phyloP scores from a whole-genome alignment of 2,329 filamentous ascomycete genomes.

The Nannizzia gypsea region DNA sequence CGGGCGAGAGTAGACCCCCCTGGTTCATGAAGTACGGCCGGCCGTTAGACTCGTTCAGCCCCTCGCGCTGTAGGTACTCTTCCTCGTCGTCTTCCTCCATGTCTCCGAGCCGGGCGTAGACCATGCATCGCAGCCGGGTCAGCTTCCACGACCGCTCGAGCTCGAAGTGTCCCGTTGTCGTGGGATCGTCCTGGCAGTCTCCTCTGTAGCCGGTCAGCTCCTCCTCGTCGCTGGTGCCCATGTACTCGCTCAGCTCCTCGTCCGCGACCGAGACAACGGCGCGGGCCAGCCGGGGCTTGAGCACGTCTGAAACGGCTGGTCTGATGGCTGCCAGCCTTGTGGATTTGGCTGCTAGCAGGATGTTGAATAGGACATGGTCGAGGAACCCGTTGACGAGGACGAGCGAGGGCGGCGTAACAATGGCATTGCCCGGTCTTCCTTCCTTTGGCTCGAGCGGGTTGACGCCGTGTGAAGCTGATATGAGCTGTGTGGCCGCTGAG shows the following conservation, averaged over 20 bases:
- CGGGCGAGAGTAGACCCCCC: slow-evolving; percentile 64
- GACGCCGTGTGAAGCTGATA: slow-evolving; percentile 75
- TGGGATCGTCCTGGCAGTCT: slow-evolving; percentile 31
- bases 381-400: slow-evolving; percentile 80
- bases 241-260: slow-evolving; percentile 75
- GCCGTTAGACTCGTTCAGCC: slow-evolving; percentile 49
- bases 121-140: slow-evolving; percentile 88
- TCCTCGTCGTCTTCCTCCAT: slow-evolving; percentile 98
- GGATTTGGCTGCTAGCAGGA: slow-evolving; percentile 68
- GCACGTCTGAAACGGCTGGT: slow-evolving; percentile 70
- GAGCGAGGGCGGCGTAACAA: slow-evolving; percentile 62
- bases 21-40: slow-evolving; percentile 44
- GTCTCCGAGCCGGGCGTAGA: slow-evolving; percentile 90
- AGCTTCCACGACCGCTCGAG: slow-evolving; percentile 91
- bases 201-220: slow-evolving; percentile 49
- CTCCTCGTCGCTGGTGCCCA: slow-evolving; percentile 68
- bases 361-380: slow-evolving; percentile 83
- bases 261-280: slow-evolving; percentile 74
- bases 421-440: slow-evolving; percentile 56
- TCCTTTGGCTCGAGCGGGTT: slow-evolving; percentile 55
- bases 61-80: slow-evolving; percentile 68
- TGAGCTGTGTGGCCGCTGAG: slow-evolving; percentile 79
- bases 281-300: slow-evolving; percentile 79
- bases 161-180: slow-evolving; percentile 68
- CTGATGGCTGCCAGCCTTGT: slow-evolving; percentile 64